phyloP scores from a whole-genome alignment of 228 moss, liverwort and hornwort genomes.

The Sphagnum fallax region DNA sequence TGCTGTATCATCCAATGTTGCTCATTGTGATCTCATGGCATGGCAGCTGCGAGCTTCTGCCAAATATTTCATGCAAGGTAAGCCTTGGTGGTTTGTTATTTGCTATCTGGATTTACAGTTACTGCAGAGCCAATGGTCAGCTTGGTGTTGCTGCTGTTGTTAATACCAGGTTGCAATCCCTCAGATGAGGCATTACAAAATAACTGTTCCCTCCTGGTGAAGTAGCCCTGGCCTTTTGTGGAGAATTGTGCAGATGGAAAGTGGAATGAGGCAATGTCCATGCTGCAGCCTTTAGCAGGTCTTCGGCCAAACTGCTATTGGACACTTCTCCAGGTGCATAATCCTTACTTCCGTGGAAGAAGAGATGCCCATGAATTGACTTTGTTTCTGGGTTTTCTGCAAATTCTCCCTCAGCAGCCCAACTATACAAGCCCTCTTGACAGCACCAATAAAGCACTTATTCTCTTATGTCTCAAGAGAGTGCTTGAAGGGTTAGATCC shows the following conservation, averaged over 20 bases:
- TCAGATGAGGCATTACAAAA: background rate
- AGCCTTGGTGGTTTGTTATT: background rate
- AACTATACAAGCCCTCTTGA: too few species aligned
- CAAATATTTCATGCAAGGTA: conserved; percentile 37
- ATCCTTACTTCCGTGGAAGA: background rate
- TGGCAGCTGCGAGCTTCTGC: conserved; percentile 47
- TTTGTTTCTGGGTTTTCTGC: too few species aligned
- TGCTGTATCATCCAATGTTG: conserved; percentile 14
- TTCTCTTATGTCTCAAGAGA: too few species aligned
- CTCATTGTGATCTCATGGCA: conserved; percentile 57
- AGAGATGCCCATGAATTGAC: too few species aligned
- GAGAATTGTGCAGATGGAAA: conserved; percentile 24
- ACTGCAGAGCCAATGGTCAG: background rate
- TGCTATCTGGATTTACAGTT: background rate
- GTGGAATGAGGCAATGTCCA: conserved; percentile 46
- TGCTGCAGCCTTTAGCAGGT: conserved; percentile 58
- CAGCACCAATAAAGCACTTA: too few species aligned
- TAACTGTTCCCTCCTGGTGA: too few species aligned
- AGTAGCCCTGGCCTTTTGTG: too few species aligned
- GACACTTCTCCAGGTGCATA: conserved; percentile 41
- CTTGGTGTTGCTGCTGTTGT: background rate
- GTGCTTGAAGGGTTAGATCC: too few species aligned
- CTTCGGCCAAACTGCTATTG: conserved; percentile 59
- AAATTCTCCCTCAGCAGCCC: too few species aligned
- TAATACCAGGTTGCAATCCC: background rate